Percentiles rank a stretch among this genome's conserved stretches.
Conservation (phyloP, 2,329 filamentous ascomycete genomes). For the Ascomycota sp. region DNA sequence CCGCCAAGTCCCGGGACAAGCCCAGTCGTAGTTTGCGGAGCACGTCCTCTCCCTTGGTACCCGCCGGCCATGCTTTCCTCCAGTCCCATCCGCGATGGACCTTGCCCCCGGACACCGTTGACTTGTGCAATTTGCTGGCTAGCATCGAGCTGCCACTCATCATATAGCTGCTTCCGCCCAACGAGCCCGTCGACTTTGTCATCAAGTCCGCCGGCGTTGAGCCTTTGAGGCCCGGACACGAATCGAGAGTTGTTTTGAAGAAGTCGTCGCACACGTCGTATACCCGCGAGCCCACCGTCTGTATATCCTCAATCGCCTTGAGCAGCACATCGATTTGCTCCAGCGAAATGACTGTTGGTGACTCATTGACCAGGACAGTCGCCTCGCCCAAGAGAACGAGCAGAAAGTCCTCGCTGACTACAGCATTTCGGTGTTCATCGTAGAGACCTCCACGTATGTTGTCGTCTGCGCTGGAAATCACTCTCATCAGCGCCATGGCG, state of each 20-base stretch:
- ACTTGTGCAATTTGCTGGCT: conserved; percentile 36
- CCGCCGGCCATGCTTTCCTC: conserved; percentile 50
- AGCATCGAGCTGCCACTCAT: conserved; percentile 56
- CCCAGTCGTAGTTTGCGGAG: conserved; percentile 48
- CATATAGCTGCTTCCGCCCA: conserved; percentile 39
- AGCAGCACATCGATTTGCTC: conserved; percentile 54
- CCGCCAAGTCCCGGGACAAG: conserved; percentile 50
- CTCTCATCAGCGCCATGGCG: conserved; percentile 52
- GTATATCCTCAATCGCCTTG: conserved; percentile 56
- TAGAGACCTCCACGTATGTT: conserved; percentile 81
- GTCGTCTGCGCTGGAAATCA: conserved; percentile 68
- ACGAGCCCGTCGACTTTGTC: conserved; percentile 29
- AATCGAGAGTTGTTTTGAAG: conserved; percentile 50
- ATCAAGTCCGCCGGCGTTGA: conserved; percentile 45
- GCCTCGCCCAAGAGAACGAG: conserved; percentile 67
- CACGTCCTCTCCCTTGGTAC: conserved; percentile 44
- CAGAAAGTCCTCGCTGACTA: conserved; percentile 73
- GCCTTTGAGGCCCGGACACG: conserved; percentile 38
- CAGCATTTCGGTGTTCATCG: conserved; percentile 56
- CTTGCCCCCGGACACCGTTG: conserved; percentile 30
- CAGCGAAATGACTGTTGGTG: conserved; percentile 32
- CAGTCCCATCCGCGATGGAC: conserved; percentile 51
- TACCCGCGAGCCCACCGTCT: conserved; percentile 51
- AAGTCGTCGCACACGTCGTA: conserved; percentile 58
- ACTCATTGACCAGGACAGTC: conserved; percentile 48